Evolutionary conservation across 495 filamentous ascomycete genomes (phyloP).

Genomic region (Tuber microsphaerosporum): DNA sequence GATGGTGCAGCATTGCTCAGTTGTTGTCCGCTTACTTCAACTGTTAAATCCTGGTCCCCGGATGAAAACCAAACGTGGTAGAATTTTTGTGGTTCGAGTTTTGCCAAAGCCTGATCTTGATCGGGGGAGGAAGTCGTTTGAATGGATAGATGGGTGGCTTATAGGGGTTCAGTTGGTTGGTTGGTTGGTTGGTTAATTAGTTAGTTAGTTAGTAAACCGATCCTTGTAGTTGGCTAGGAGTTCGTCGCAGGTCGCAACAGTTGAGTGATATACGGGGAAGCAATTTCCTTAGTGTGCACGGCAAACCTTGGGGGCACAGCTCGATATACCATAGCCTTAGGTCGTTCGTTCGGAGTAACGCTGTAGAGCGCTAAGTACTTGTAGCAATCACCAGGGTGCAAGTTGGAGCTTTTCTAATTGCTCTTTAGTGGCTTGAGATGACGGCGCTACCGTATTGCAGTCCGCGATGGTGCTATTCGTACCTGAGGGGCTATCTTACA

Average conservation of each 20-base stretch:
- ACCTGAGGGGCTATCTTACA: neutral
- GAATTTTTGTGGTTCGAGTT: neutral
- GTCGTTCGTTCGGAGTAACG: too few relatives aligned
- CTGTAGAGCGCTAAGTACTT: neutral
- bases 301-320: too few relatives aligned
- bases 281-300: too few relatives aligned
- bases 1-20: neutral
- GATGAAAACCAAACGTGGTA: neutral
- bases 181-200: neutral
- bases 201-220: too few relatives aligned
- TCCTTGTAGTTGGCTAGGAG: too few relatives aligned
- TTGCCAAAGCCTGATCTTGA: neutral
- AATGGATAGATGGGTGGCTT: neutral
- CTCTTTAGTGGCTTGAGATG: neutral
- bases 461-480: neutral
- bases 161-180: neutral
- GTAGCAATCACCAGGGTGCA: neutral
- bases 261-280: too few relatives aligned
- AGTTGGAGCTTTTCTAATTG: neutral
- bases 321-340: too few relatives aligned
- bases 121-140: neutral
- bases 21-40: neutral
- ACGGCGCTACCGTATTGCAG: neutral
- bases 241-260: too few relatives aligned
- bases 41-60: neutral